phyloP scores from a whole-genome alignment of 2,329 filamentous ascomycete genomes.

The Myriosclerotinia curreyana region DNA sequence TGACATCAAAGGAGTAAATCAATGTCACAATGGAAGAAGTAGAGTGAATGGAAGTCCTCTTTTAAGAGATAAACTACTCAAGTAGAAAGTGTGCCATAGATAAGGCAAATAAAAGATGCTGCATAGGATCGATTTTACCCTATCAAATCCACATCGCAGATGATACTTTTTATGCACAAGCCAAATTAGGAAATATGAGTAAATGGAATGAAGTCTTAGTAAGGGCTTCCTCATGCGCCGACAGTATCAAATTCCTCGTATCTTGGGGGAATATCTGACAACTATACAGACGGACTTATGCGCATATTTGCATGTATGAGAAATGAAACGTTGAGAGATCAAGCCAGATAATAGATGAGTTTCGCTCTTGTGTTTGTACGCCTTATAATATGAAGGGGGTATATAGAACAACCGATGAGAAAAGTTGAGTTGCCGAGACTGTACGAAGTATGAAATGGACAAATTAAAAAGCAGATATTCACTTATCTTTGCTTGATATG shows the following conservation, averaged over 20 bases:
- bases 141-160: constrained; percentile 9
- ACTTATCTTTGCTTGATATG: constrained; percentile 12
- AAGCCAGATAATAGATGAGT: background rate
- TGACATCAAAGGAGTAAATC: background rate
- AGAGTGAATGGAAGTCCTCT: background rate
- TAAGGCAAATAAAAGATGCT: constrained; percentile 13
- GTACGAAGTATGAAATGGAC: background rate
- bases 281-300: constrained; percentile 3
- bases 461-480: constrained; percentile 14
- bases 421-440: background rate
- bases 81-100: constrained; percentile 16
- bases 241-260: constrained; percentile 7
- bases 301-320: background rate
- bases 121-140: constrained; percentile 2
- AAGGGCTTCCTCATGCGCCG: background rate
- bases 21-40: background rate
- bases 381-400: background rate
- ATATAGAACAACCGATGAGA: background rate
- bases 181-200: constrained; percentile 8
- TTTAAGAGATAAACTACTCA: background rate
- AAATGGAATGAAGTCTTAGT: background rate
- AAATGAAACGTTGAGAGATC: background rate
- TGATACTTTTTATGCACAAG: constrained; percentile 9
- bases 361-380: background rate
- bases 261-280: background rate